Base-by-base conservation (phyloP, 768 basidiomycete species). In the Macrolepiota albuminosa region DNA sequence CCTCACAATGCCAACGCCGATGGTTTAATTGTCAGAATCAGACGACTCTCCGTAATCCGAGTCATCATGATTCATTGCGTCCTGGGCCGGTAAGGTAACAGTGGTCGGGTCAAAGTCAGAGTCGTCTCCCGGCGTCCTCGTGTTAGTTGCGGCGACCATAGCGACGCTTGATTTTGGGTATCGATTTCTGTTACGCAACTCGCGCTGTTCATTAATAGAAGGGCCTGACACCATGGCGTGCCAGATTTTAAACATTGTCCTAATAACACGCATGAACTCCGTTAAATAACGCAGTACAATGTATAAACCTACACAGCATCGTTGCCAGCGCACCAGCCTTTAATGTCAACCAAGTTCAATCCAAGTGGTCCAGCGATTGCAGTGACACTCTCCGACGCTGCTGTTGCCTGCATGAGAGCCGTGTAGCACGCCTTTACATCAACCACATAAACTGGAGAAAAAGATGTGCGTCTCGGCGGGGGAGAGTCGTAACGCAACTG, bases 271-370 rank as follows among this genome's bases (percentile, higher is more conserved):
- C 7, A 34, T 42, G 9, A 29, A 43, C 37, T 6, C 29, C n/a
- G 1, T 47, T 21, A 11, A 18, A 42, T 16, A 14, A 26, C 26
- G 2, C n/a, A 55, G 34, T 9, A n/a, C 13, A 34, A 60, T 29
- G 16, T 56, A 26, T 47, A 34, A 37, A 46, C 81, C 67, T 63
- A 82, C 82, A 72, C 72, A 37, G 80, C 78, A 64, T 84, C 82
- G 53, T 83, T 81, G 0, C 81, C 82, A 9, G 81, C 81, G 67
- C 81, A 82, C 63, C 75, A 75, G 9, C 70, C 72, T 26, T 68
- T 58, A n/a, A 67, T 70, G 36, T 74, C 69, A 0, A 70, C 64
- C 62, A 78, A 58, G 26, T 61, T 67, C 47, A 83, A 54, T 7
- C 66, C 62, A 24, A 68, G 70, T 10, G 57, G 58, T 29, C 59